phyloP scores from a whole-genome alignment of 176 grass and related monocot species.

The Ensete glaucum region DNA sequence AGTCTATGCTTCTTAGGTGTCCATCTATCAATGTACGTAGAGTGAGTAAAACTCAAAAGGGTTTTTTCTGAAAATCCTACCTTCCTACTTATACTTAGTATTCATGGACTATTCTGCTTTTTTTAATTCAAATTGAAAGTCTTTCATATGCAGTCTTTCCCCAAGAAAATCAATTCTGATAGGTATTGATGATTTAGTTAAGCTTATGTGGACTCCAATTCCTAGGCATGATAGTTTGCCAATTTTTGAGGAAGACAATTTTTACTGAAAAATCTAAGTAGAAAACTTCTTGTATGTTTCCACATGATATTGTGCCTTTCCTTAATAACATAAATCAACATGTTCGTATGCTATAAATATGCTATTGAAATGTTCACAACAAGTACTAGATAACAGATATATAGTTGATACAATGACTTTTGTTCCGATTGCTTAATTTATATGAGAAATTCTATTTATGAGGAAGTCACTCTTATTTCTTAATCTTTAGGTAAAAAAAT shows the following conservation, averaged over 20 bases:
- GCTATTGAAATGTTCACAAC: not conserved
- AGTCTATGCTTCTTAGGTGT: too few species aligned
- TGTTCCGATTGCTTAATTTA: not conserved
- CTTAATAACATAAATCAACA: not conserved
- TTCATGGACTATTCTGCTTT: not conserved
- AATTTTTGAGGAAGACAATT: not conserved
- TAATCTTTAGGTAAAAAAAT: conserved; percentile 86
- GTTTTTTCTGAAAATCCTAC: not conserved
- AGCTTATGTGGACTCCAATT: not conserved
- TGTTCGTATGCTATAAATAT: not conserved
- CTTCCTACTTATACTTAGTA: not conserved
- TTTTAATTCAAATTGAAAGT: not conserved
- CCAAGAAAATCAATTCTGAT: not conserved
- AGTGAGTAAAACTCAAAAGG: too few species aligned
- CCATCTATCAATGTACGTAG: too few species aligned
- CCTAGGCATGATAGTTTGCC: not conserved
- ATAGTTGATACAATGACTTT: not conserved
- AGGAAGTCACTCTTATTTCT: not conserved
- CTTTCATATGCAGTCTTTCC: not conserved
- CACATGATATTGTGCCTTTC: not conserved
- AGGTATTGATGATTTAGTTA: not conserved
- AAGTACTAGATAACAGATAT: not conserved
- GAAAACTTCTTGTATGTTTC: not conserved
- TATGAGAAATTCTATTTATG: not conserved
- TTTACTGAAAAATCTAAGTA: not conserved